Base-by-base conservation (phyloP, 495 filamentous ascomycete genomes). In the Penicillium samsonianum region DNA sequence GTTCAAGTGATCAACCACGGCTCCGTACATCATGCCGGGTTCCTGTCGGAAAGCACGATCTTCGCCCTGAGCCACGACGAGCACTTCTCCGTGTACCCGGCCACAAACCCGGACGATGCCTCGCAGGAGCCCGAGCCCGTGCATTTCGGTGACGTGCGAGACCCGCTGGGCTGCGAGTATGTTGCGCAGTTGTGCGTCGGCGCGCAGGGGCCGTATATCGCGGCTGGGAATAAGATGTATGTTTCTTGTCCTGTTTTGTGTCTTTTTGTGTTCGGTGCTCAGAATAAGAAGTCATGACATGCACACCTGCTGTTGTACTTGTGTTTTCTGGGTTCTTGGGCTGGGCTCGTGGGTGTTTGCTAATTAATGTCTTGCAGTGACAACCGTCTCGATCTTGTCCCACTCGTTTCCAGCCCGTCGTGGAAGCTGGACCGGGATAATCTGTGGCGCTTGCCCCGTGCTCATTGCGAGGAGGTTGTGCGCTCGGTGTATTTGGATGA, bases 1-100 rank as follows among this genome's bases (percentile, higher is more conserved):
- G 74, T 88, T 35, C 89, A 92, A 67, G 88, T 94, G 12, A 86
- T 96, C 71, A 97, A 98, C 74, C 90, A 94, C 69, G 85, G 79
- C 59, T 93, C 91, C 2, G 84, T 98, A 35, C 90, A 96, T 70
- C 90, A 87, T 58, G 87, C 91, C 19, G 90, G 87, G 16, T 97
- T 96, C 69, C 74, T 96, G 5, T 81, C 77, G 53, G 74, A 83
- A 26, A 80, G 77, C 8, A 82, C 87, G 53, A 82, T 93, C 60
- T 93, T 82, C 65, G 89, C 86, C 16, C 70, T 92, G 3, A 91
- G 88, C 57, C 87, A 92, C 65, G 90, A 95, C 68, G 89, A 95
- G 68, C 81, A 79, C 47, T 84, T 96, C 42, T 88, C 89, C 7
- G 79, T 96, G 50, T 91, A 95, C 69, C 81, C 85, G 30, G 79